Evolutionary conservation across 331 rosid genomes (phyloP).

Genomic region (Phaseolus coccineus): DNA sequence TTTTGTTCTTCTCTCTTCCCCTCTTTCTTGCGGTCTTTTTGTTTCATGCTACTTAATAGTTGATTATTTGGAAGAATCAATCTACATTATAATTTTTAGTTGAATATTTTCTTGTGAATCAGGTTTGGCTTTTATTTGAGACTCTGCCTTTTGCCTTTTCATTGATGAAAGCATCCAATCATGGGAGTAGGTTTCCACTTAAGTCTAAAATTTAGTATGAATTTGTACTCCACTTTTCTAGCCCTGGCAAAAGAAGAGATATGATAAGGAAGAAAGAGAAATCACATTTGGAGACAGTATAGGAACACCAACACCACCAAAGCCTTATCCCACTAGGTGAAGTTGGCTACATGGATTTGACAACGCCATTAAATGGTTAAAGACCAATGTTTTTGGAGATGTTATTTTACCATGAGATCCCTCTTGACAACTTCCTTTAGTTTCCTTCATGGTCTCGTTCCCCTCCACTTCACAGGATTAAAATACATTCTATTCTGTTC

Average conservation of each 20-base stretch:
- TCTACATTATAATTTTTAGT: neutral
- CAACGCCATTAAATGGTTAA: neutral
- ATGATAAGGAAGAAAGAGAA: neutral
- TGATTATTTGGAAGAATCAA: slow-evolving; percentile 1
- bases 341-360: neutral
- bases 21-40: neutral
- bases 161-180: neutral
- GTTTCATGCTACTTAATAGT: neutral
- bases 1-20: neutral
- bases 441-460: no score
- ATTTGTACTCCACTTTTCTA: neutral
- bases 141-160: neutral
- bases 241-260: neutral
- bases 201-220: slow-evolving; percentile 11
- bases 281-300: neutral
- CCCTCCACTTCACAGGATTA: no score
- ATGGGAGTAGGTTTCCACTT: neutral
- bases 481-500: neutral
- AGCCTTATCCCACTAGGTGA: neutral
- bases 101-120: neutral
- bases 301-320: neutral
- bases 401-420: neutral
- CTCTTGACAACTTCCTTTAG: neutral
- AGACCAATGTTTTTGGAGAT: neutral
- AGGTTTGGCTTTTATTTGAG: neutral